phyloP scores from a whole-genome alignment of 345 rosid genomes.

The Gossypium rotundifolium region DNA sequence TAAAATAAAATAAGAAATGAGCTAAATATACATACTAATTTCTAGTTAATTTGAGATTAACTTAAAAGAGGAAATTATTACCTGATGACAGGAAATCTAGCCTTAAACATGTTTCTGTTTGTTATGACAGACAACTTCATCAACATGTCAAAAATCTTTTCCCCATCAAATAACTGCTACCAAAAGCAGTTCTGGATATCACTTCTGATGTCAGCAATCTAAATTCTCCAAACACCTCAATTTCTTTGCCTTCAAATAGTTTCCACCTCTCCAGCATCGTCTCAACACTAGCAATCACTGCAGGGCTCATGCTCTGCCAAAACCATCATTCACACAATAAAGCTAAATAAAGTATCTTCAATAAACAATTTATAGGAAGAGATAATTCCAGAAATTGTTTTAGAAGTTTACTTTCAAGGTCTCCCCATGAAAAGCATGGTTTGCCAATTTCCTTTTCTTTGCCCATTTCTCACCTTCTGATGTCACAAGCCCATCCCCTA shows the following conservation, averaged over 20 bases:
- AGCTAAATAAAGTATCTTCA: not conserved
- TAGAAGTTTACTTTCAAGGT: not conserved
- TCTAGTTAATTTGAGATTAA: not conserved
- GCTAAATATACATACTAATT: not conserved
- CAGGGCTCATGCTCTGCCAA: conserved; percentile 23
- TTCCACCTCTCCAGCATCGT: conserved; percentile 45
- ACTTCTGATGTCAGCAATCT: conserved; percentile 40
- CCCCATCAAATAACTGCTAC: conserved; percentile 1
- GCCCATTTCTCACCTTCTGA: not conserved
- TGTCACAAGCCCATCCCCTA: not conserved
- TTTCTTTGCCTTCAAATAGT: conserved; percentile 23
- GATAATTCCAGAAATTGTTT: not conserved
- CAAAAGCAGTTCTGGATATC: conserved; percentile 41
- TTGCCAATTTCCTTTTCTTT: conserved; percentile 5
- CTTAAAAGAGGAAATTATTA: not conserved
- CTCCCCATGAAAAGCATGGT: conserved; percentile 10
- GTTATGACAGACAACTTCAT: not conserved
- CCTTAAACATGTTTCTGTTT: not conserved
- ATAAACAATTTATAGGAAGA: not conserved
- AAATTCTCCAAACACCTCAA: conserved; percentile 31
- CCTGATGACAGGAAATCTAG: not conserved
- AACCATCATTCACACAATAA: not conserved
- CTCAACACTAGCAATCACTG: conserved; percentile 31
- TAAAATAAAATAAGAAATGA: not conserved
- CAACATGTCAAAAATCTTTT: conserved; percentile 7